These are phyloP conservation scores for Simmondsia chinensis DNA, from an alignment of 148 eudicot species.

Conservation along the genomic window DNA sequence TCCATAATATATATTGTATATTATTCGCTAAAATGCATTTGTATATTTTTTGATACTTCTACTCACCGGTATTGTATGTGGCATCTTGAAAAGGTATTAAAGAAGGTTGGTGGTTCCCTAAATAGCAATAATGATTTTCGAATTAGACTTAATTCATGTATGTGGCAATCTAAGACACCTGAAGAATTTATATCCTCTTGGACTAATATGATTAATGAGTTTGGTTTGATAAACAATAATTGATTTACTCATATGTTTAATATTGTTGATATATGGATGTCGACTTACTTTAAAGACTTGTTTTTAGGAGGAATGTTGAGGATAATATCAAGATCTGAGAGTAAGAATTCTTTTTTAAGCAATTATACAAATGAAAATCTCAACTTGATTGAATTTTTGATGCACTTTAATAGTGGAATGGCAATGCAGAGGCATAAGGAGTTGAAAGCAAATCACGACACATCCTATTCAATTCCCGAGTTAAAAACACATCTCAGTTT, in stretches of 20 bases:
- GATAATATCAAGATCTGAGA: not conserved
- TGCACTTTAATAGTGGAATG: not conserved
- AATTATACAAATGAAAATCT: not conserved
- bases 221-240: not conserved
- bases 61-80: no score
- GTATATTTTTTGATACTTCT: no score
- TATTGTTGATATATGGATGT: not conserved
- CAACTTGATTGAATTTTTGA: not conserved
- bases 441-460: not conserved
- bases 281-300: not conserved
- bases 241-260: not conserved
- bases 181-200: not conserved
- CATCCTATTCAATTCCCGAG: not conserved
- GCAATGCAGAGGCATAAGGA: not conserved
- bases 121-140: no score
- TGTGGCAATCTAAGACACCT: not conserved
- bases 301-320: not conserved
- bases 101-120: no score
- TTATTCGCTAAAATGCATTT: no score
- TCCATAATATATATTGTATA: no score
- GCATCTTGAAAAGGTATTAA: no score
- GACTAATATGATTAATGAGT: not conserved
- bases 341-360: not conserved
- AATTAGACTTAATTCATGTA: not conserved
- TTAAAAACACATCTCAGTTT: no score